Base-by-base conservation (phyloP, 2,329 filamentous ascomycete genomes). In the Xenosphaeropsis pyriputrescens region DNA sequence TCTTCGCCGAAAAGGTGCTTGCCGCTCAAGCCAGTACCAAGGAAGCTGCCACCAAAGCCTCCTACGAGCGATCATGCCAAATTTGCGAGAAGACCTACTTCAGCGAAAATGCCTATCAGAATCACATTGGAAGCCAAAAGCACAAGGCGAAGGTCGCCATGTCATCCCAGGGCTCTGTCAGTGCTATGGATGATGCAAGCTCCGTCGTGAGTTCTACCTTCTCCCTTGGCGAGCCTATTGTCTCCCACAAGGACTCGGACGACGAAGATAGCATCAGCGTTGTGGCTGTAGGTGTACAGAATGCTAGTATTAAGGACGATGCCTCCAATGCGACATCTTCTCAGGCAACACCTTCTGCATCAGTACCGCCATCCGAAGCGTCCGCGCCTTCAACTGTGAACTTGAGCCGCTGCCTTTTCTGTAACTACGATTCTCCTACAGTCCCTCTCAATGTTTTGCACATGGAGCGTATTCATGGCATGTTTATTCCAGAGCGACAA, bases 1-100 rank as follows among this genome's bases (percentile, higher is more conserved):
- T 85, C 41, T 98, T 96, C 59, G 85, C 85, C 50, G 91, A 96
- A 51, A 96, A 96, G 59, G 89, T 98, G 30, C 67, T 95, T 13
- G 85, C 86, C 50, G 89, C 88, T 45, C 85, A 93, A 55, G 88
- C 88, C 18, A 76, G 74, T 6, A 82, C 86, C 13, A 83, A 72
- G 32, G 85, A 85, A 26, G 85, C 89, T 45, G 85, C 86, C 39
- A 83, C 86, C 44, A 85, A 85, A 60, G 89, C 88, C 4, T 77
- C 84, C 12, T 96, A 88, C 54, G 85, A 95, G 57, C 86, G 82
- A 54, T 63, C 68, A 19, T 98, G 91, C 59, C 67, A 75, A 3
- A 70, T 78, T 15, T 98, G 91, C 64, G 73, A 82, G 52, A 93
- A 93, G 65, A 86, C 82, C 12, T 98, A 93, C 60, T 96, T 80